Evolutionary conservation across 106 monocot genomes (phyloP), one percentile per base, ranked within the genome.

Genomic region (Dendrobium chrysotoxum): DNA sequence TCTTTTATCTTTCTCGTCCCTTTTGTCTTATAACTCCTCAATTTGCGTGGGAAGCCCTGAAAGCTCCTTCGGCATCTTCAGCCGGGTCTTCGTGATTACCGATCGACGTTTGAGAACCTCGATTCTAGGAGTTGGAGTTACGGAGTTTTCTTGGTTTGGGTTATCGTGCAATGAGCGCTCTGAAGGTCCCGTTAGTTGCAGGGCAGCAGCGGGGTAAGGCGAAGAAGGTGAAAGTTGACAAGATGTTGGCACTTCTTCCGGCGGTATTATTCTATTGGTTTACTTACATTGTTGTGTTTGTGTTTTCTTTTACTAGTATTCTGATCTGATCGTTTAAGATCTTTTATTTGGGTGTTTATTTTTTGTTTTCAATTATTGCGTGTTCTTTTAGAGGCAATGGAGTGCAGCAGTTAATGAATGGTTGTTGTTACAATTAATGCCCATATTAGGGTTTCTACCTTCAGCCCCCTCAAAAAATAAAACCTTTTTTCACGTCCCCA

Each of bases 161-260:
- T 75, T 31, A 11, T 21, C n/a, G 40, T 41, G 0, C 11, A 12
- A 76, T 76, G 76, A 76, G 47, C 13, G 45, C 45, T 46, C 38
- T 44, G 76, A 50, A 76, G 47, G 26, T 28, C 26, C 1, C 47
- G 15, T 25, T 76, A 40, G 26, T 76, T 28, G 25, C 76, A 23
- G 76, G 76, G 26, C 47, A 47, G 21, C 76, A 50, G 26, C 45
- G 76, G 15, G 28, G 41, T 26, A 76, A 45, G 26, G 23, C 26
- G 44, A 76, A 76, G 76, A 76, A 28, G 76, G 76, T 47, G 26
- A 25, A 47, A 11, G 26, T 47, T 26, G 76, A 76, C 26, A 76
- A 20, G 28, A 50, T 21, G 47, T 3, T 76, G 76, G 76, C 76
- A 20, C 47, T 76, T 12, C 76, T 76, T 26, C 76, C 76, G 25